Evolutionary conservation across 768 basidiomycete genomes (phyloP).

Genomic region (Neoboletus subvelutipes): DNA sequence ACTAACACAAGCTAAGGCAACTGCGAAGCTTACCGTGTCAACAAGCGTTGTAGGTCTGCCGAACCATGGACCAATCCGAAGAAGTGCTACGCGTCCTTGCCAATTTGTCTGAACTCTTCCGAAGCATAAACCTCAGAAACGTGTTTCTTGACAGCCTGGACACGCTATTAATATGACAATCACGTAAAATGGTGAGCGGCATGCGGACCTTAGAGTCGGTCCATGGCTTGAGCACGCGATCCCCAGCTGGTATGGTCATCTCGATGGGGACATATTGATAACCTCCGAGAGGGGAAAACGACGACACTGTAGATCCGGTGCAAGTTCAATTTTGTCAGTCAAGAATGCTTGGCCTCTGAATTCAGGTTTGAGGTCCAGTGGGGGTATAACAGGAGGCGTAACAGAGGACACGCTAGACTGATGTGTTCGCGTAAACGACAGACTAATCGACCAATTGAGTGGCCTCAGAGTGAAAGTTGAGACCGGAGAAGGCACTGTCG

Average conservation of each 20-base stretch:
- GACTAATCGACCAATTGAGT: slow-evolving; percentile 62
- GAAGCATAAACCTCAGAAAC: slow-evolving; percentile 62
- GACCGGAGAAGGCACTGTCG: slow-evolving; percentile 50
- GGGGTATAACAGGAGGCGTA: slow-evolving; percentile 52
- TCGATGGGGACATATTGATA: slow-evolving; percentile 90
- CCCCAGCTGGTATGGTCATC: slow-evolving; percentile 42
- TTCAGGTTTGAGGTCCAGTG: slow-evolving; percentile 56
- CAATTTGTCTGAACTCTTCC: slow-evolving; percentile 58
- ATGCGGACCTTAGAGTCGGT: slow-evolving; percentile 52
- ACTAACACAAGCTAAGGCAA: not conserved
- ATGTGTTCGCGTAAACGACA: slow-evolving; percentile 61
- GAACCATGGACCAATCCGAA: slow-evolving; percentile 57
- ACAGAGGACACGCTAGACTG: slow-evolving; percentile 42
- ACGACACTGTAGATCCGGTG: slow-evolving; percentile 22
- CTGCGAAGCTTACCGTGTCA: no score
- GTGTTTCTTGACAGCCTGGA: slow-evolving; percentile 65
- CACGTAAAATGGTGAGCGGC: slow-evolving; percentile 40
- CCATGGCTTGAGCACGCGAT: slow-evolving; percentile 81
- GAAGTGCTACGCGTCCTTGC: slow-evolving; percentile 60
- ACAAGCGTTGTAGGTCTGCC: no score
- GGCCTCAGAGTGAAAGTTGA: slow-evolving; percentile 62
- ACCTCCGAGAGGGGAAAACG: slow-evolving; percentile 63
- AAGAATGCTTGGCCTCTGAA: slow-evolving; percentile 41
- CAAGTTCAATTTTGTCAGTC: slow-evolving; percentile 60
- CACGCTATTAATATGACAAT: slow-evolving; percentile 5